These are phyloP conservation scores for Artemisia annua DNA, from an alignment of 129 eudicot species.

Conservation along the genomic window DNA sequence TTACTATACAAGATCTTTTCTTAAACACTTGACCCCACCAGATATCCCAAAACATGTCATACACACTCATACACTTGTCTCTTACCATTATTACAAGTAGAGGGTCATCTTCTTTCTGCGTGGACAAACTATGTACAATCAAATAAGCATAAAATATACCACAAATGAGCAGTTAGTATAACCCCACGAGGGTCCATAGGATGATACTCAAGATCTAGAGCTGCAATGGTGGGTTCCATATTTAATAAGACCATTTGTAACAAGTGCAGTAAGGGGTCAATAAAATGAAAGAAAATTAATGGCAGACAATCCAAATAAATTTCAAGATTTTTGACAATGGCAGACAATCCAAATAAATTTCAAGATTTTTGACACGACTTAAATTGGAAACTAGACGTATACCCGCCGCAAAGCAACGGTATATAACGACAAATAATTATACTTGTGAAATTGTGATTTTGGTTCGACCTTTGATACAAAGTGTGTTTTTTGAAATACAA, in stretches of 20 bases:
- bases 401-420: too few species aligned
- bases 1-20: not conserved
- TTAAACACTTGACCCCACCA: constrained; percentile 1
- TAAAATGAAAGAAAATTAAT: not conserved
- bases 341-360: constrained; percentile 33
- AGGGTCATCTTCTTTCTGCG: not conserved
- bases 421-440: too few species aligned
- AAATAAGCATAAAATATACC: not conserved
- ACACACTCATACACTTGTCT: not conserved
- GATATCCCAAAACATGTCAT: not conserved
- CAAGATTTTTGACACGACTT: constrained; percentile 34
- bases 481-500: too few species aligned
- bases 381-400: constrained; percentile 19
- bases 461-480: too few species aligned
- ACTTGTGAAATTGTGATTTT: too few species aligned
- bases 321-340: constrained; percentile 36
- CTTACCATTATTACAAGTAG: not conserved
- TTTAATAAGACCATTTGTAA: constrained; percentile 12
- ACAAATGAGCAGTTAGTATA: not conserved
- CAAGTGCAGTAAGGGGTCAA: not conserved
- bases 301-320: constrained; percentile 41
- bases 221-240: not conserved
- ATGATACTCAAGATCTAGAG: constrained; percentile 11
- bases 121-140: constrained; percentile 3
- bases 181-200: constrained; percentile 7